Conservation (phyloP, 1,139 yeast genomes). For the Saccharomyces hybrid region DNA sequence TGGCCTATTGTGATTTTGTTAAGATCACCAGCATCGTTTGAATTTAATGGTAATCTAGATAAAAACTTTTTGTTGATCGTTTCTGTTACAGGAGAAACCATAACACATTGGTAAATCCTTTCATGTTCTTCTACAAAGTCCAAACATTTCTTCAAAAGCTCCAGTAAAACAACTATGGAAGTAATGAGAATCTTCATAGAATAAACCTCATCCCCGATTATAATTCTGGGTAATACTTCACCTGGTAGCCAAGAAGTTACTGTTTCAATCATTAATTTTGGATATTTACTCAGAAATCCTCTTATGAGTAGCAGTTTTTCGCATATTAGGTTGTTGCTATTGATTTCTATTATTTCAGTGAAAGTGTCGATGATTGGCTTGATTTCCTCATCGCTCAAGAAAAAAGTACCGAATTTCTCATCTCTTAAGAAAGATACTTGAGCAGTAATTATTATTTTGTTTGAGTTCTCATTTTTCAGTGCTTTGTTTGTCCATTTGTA, state of each 20-base stretch:
- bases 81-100: constrained; percentile 9
- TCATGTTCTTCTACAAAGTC: constrained; percentile 9
- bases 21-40: background rate
- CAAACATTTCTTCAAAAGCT: constrained; percentile 19
- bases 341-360: constrained; percentile 17
- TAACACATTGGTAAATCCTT: constrained; percentile 7
- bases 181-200: constrained; percentile 16
- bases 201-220: constrained; percentile 17
- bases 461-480: constrained; percentile 17
- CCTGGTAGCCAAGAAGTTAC: constrained; percentile 23
- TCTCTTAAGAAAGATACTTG: constrained; percentile 24
- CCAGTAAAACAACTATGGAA: constrained; percentile 20
- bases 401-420: constrained; percentile 21
- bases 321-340: constrained; percentile 21
- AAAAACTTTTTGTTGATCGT: constrained; percentile 5
- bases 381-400: constrained; percentile 11
- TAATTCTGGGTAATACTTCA: constrained; percentile 23
- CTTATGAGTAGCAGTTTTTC: constrained; percentile 24
- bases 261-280: constrained; percentile 17
- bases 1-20: constrained; percentile 12
- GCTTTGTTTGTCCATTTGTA: constrained; percentile 13
- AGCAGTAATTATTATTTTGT: constrained; percentile 23
- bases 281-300: constrained; percentile 19
- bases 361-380: constrained; percentile 12
- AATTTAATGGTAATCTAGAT: background rate